Base-by-base conservation (phyloP, 164 flowering plant genomes). In the Amborella trichopoda region DNA sequence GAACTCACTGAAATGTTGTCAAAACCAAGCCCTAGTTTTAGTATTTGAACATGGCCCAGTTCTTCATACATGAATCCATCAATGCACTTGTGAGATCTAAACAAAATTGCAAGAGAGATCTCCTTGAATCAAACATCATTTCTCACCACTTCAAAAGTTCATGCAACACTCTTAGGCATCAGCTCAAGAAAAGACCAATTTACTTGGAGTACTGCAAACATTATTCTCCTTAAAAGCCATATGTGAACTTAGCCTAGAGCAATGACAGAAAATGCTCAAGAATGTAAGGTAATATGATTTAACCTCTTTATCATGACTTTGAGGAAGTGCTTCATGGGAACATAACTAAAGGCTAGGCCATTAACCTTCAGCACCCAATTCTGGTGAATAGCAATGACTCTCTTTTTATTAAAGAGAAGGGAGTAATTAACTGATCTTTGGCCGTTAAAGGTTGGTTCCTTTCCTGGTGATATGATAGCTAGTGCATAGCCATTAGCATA, bases 101-200 rank as follows among this genome's bases (percentile, higher is more conserved):
- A n/a, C n/a, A n/a, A n/a, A n/a, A n/a, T n/a, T n/a, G n/a, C n/a
- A n/a, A n/a, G n/a, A n/a, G n/a, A n/a, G n/a, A n/a, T n/a, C n/a
- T n/a, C n/a, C n/a, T n/a, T n/a, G n/a, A n/a, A n/a, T n/a, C n/a
- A n/a, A n/a, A n/a, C n/a, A n/a, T n/a, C n/a, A n/a, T n/a, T n/a
- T n/a, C n/a, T n/a, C 73, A 3, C 71, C 18, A 26, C 39, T 83
- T 94, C 26, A 90, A 87, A 23, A 82, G 84, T 41, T 50, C 43
- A 0, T 94, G 96, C 50, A 87, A 45, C 58, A 63, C 75, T 48
- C 83, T 70, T 40, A 81, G 83, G 70, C 74, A 88, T 61, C 94
- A 83, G 44, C 79, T 79, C 36, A 87, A 87, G n/a, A n/a, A 94
- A 88, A 1, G 91, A 81, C 48, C 81, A 94, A 42, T 94, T 88